Evolutionary conservation across 2,329 filamentous ascomycete species (phyloP), one percentile per base, ranked within the genome.

Genomic region (Nigrospora sphaerica): DNA sequence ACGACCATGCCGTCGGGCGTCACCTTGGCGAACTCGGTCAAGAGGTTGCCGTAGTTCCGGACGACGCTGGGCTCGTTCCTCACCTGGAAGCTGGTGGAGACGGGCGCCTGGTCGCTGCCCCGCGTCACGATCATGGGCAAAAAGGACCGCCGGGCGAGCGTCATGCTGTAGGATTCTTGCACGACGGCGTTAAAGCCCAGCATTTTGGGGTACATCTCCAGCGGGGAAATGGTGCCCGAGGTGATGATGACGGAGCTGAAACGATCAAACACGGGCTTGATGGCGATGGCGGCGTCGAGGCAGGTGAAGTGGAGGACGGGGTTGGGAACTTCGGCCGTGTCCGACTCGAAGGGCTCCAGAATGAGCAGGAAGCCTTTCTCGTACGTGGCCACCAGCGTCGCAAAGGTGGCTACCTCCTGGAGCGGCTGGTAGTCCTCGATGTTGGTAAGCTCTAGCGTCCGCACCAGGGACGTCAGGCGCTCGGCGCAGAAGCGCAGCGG

Each of bases 191-290:
- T 77, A 68, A 98, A 98, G 45, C 89, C 86, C 23, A 98, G 82
- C 91, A 98, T 98, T 61, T 95, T 96, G 0, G 93, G 95, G 60
- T 98, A 98, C 86, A 98, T 98, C 63, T 98, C 95, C 4, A 98
- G 70, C 0, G 93, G 93, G 2, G 93, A 97, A 50, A 98, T 89
- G 2, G 93, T 98, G 52, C 93, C 93, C 0, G 93, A 97, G 0
- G 93, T 98, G 62, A 98, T 97, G 61, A 98, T 95, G 53, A 98
- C 93, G 1, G 93, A 97, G 65, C 88, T 91, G 65, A 98, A 98
- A 44, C 93, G 85, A 49, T 98, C 92, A 60, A 98, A 96, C 6
- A 98, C 92, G 0, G 93, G 93, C 52, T 93, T 95, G 60, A 98
- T 98, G 37, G 95, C 93, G 54, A 98, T 98, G 1, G 95, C 93